These are phyloP conservation scores for Rhodosporidiobolus sp. DNA, from an alignment of 768 basidiomycete genomes.

Conservation along the genomic window DNA sequence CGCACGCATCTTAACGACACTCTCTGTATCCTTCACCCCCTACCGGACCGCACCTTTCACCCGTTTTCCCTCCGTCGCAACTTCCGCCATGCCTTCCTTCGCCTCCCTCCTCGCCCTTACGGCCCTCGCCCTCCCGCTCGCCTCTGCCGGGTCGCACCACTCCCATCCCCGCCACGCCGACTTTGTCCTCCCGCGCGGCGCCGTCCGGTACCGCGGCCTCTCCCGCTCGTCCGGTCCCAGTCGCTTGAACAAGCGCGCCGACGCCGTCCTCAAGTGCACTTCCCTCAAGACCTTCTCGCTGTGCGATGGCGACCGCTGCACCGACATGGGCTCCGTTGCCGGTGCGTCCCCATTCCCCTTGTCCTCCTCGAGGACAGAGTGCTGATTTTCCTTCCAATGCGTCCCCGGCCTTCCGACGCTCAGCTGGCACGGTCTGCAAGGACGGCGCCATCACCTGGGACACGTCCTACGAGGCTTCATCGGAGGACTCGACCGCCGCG, in stretches of 20 bases:
- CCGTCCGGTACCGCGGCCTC: not conserved
- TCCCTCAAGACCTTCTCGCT: conserved; percentile 23
- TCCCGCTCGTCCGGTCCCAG: conserved; percentile 6
- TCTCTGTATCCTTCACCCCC: no score
- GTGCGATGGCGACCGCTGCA: conserved; percentile 31
- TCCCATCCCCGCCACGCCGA: conserved; percentile 1
- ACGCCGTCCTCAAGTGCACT: conserved; percentile 32
- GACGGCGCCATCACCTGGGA: conserved; percentile 39
- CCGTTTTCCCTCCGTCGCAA: not conserved
- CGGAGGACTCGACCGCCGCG: conserved; percentile 11
- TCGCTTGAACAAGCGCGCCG: conserved; percentile 1
- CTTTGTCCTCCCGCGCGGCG: not conserved
- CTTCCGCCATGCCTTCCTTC: conserved; percentile 15
- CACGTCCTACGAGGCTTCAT: conserved; percentile 10
- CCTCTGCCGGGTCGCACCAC: conserved; percentile 13
- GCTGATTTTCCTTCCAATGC: no score
- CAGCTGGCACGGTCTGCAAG: conserved; percentile 15
- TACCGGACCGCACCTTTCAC: not conserved
- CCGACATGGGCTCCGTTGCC: conserved; percentile 36
- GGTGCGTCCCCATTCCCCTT: conserved; percentile 6
- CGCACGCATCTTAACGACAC: not conserved
- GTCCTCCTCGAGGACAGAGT: not conserved
- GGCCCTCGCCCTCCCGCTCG: conserved; percentile 1
- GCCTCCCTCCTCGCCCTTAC: not conserved
- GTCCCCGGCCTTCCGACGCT: not conserved